Percentiles rank a stretch among this genome's conserved stretches.
Conservation (phyloP, 2,329 filamentous ascomycete species). For the Zopfia rhizophila region DNA sequence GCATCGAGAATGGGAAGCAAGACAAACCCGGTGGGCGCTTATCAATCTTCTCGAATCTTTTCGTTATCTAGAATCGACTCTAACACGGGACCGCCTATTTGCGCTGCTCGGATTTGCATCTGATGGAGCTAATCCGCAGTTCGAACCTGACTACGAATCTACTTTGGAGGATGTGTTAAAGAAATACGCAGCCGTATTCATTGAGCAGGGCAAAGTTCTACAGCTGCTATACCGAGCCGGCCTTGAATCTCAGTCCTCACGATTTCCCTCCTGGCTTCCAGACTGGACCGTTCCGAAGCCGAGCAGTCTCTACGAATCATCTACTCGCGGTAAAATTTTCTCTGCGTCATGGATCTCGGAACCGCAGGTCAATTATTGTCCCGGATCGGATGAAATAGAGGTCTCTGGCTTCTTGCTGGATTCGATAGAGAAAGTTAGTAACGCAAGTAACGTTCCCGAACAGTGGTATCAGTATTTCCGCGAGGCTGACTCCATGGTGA, state of each 20-base stretch:
- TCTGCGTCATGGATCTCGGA: neutral
- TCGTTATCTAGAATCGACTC: conserved; percentile 2
- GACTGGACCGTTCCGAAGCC: conserved; percentile 6
- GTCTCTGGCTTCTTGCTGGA: too few species aligned
- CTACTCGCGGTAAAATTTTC: neutral
- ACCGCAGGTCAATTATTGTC: too few species aligned
- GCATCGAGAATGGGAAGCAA: conserved; percentile 5
- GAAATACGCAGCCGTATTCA: conserved; percentile 5
- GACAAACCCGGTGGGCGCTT: neutral
- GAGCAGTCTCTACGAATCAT: conserved; percentile 1
- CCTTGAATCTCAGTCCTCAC: neutral
- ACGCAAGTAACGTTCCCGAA: too few species aligned
- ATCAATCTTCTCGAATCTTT: conserved; percentile 7
- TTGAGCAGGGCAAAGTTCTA: conserved; percentile 5
- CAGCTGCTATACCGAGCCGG: conserved; percentile 13
- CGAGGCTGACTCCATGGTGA: conserved; percentile 7
- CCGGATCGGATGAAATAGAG: too few species aligned
- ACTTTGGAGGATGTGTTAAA: conserved; percentile 3
- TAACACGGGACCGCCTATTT: conserved; percentile 12
- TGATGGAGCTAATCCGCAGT: conserved; percentile 5
- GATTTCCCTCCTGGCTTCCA: conserved; percentile 17
- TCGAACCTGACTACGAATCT: conserved; percentile 7
- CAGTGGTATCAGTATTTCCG: too few species aligned
- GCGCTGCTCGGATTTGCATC: conserved; percentile 9
- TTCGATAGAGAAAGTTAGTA: too few species aligned